Evolutionary conservation across 2,329 filamentous ascomycete species (phyloP).

Genomic region (Aspergillus ustus): DNA sequence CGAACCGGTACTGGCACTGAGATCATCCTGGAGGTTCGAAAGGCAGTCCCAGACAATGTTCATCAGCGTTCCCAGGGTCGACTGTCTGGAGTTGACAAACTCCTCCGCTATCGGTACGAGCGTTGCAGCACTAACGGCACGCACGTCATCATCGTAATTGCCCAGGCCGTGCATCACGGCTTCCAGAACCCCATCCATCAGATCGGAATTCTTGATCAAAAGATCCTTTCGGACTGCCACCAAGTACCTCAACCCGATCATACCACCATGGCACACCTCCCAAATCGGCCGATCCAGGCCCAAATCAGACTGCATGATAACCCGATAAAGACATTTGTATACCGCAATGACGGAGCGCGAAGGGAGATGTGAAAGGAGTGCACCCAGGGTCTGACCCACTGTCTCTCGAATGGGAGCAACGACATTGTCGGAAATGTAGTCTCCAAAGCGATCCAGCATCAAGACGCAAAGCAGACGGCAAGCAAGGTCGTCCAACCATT

Average conservation of each 20-base stretch:
- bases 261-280: slow-evolving; percentile 96
- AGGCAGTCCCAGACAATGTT: slow-evolving; percentile 97
- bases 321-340: slow-evolving; percentile 80
- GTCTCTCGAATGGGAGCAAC: slow-evolving; percentile 96
- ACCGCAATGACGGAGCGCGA: slow-evolving; percentile 78
- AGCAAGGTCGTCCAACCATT: slow-evolving; percentile 93
- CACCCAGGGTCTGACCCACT: slow-evolving; percentile 89
- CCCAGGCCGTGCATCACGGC: slow-evolving; percentile 94
- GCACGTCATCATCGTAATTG: slow-evolving; percentile 91
- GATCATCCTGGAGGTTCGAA: slow-evolving; percentile 92
- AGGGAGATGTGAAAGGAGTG: slow-evolving; percentile 82
- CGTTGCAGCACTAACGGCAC: slow-evolving; percentile 96
- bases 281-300: slow-evolving; percentile 75
- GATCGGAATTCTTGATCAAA: slow-evolving; percentile 76
- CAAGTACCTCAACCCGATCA: slow-evolving; percentile 94
- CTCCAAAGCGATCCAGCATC: slow-evolving; percentile 96
- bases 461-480: slow-evolving; percentile 93
- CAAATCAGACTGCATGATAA: slow-evolving; percentile 89
- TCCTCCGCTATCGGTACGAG: slow-evolving; percentile 95
- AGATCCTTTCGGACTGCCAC: slow-evolving; percentile 94
- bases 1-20: slow-evolving; percentile 95
- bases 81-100: slow-evolving; percentile 82
- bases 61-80: slow-evolving; percentile 78
- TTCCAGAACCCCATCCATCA: slow-evolving; percentile 90
- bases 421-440: slow-evolving; percentile 96